Evolutionary conservation across 208 protist species (phyloP).

Genomic region (Acanthamoeba divionensis): DNA sequence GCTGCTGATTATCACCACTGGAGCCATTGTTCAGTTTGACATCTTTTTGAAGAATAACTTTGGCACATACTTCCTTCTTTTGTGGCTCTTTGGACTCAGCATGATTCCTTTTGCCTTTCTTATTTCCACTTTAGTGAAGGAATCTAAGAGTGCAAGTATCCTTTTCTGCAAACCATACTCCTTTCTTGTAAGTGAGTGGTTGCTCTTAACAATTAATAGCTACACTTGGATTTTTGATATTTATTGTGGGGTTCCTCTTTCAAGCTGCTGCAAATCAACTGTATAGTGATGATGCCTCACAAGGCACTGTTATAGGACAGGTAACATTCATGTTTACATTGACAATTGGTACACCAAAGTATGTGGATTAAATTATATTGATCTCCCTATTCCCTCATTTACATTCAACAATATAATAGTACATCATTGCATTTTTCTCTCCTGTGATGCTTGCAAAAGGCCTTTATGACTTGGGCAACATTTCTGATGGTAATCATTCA

Average conservation of each 20-base stretch:
- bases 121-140: conserved; percentile 56
- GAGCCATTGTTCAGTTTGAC: conserved; percentile 51
- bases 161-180: neutral
- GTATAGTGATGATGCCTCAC: neutral
- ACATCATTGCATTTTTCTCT: conserved; percentile 41
- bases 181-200: neutral
- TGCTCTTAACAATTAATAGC: neutral
- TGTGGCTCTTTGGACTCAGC: conserved; percentile 61
- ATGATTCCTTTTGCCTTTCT: conserved; percentile 65
- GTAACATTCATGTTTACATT: neutral
- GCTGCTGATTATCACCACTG: conserved; percentile 46
- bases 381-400: neutral
- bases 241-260: conserved; percentile 35
- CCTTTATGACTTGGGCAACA: neutral
- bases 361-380: neutral
- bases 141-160: neutral
- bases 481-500: neutral
- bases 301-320: neutral
- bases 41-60: conserved; percentile 66
- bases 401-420: neutral
- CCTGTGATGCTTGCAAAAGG: conserved; percentile 51
- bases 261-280: conserved; percentile 1
- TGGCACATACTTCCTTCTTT: conserved; percentile 66
- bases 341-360: neutral
- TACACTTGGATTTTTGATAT: conserved; percentile 49